Percentiles rank a stretch among this genome's conserved stretches.
phyloP scores from a whole-genome alignment of 768 basidiomycete genomes.

The Pleurotus platypus region DNA sequence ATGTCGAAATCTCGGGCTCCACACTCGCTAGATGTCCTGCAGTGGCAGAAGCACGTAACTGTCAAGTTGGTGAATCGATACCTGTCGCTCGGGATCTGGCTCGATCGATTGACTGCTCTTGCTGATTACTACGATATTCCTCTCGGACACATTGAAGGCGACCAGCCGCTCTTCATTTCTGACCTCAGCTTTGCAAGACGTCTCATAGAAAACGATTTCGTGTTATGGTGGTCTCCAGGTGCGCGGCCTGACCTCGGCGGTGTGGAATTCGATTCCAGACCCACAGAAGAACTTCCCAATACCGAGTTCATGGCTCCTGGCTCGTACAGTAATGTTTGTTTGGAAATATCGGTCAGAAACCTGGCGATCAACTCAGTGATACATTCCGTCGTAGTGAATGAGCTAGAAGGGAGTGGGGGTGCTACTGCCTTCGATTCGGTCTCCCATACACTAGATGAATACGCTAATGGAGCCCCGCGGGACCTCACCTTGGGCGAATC shows the following conservation, averaged over 20 bases:
- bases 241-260: slow-evolving; percentile 92
- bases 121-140: slow-evolving; percentile 93
- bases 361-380: slow-evolving; percentile 92
- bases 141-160: slow-evolving; percentile 87
- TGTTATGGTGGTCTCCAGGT: slow-evolving; percentile 95
- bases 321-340: slow-evolving; percentile 88
- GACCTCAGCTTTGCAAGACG: slow-evolving; percentile 91
- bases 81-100: slow-evolving; percentile 71
- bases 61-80: slow-evolving; percentile 85
- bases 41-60: slow-evolving; percentile 84
- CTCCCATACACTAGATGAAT: slow-evolving; percentile 88
- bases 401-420: slow-evolving; percentile 93
- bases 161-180: slow-evolving; percentile 82
- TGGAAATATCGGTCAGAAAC: slow-evolving; percentile 87
- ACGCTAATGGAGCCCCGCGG: slow-evolving; percentile 64
- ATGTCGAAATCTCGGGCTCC: slow-evolving; percentile 77
- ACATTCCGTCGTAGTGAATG: slow-evolving; percentile 93
- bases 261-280: slow-evolving; percentile 79
- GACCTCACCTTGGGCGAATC: slow-evolving; percentile 87
- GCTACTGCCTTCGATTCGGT: slow-evolving; percentile 92
- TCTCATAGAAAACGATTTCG: slow-evolving; percentile 80
- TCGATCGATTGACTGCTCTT: slow-evolving; percentile 74
- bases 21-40: slow-evolving; percentile 79
- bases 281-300: slow-evolving; percentile 72
- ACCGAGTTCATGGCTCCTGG: slow-evolving; percentile 86